Conservation (phyloP, 768 basidiomycete species). For the Pleurotus citrinopileatus region DNA sequence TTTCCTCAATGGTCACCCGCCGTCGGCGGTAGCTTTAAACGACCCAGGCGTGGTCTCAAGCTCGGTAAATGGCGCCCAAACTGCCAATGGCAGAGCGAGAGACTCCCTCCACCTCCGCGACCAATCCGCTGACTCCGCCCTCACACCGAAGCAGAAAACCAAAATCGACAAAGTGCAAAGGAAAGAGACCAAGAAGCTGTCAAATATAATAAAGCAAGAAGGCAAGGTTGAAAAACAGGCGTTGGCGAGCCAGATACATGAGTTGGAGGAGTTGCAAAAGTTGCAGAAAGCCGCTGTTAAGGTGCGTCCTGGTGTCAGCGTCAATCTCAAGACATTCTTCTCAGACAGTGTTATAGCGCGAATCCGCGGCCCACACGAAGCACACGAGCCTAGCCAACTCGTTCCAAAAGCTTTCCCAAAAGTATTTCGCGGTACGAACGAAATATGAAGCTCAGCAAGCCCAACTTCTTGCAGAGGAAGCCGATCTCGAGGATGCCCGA, state of each 20-base stretch:
- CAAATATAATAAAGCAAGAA: conserved; percentile 70
- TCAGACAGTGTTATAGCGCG: conserved; percentile 37
- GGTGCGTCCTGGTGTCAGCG: conserved; percentile 25
- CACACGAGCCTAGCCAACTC: conserved; percentile 51
- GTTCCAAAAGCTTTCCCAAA: conserved; percentile 63
- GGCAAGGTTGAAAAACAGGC: conserved; percentile 66
- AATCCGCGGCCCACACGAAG: conserved; percentile 50
- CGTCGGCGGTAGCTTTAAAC: not conserved
- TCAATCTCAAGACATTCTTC: not conserved
- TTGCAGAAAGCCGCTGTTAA: conserved; percentile 68
- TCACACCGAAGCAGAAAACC: conserved; percentile 1
- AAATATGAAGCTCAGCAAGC: conserved; percentile 53
- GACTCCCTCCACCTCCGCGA: not conserved
- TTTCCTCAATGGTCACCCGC: not conserved
- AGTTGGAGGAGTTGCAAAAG: conserved; percentile 64
- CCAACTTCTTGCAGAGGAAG: conserved; percentile 42
- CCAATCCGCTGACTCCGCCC: conserved; percentile 1
- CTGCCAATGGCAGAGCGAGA: not conserved
- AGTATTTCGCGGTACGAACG: conserved; percentile 58
- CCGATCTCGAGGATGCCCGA: conserved; percentile 53
- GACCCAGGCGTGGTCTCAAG: not conserved
- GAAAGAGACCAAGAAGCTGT: conserved; percentile 57
- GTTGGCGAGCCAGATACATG: conserved; percentile 56
- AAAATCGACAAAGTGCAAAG: not conserved
- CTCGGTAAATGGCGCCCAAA: too few species aligned